phyloP scores from a whole-genome alignment of 805 yeast species.

The Candida loeiensis region DNA sequence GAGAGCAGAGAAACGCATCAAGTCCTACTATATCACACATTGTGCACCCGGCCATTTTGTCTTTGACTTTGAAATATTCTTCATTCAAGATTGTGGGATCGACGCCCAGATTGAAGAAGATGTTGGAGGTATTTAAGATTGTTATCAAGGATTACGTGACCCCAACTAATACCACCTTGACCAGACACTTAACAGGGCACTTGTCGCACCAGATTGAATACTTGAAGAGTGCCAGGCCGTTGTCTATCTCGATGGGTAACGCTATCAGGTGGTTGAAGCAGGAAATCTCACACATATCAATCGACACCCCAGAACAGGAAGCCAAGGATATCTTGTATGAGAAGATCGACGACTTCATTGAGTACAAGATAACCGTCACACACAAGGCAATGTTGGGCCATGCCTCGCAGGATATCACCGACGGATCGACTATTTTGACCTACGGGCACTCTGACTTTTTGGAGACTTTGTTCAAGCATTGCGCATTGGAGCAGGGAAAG shows the following conservation, averaged over 20 bases:
- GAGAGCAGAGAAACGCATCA: slow-evolving; percentile 64
- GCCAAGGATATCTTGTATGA: slow-evolving; percentile 65
- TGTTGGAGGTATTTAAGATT: slow-evolving; percentile 78
- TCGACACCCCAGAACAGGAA: slow-evolving; percentile 61
- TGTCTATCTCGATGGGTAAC: slow-evolving; percentile 94
- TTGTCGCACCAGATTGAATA: slow-evolving; percentile 91
- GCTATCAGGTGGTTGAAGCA: slow-evolving; percentile 97
- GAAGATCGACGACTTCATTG: slow-evolving; percentile 74
- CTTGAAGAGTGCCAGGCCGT: slow-evolving; percentile 84
- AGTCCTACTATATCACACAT: slow-evolving; percentile 58
- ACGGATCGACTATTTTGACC: slow-evolving; percentile 78
- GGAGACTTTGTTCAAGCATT: slow-evolving; percentile 65
- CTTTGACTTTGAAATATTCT: slow-evolving; percentile 75
- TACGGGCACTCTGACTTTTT: slow-evolving; percentile 88
- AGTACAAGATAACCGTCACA: slow-evolving; percentile 80
- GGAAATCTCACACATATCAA: slow-evolving; percentile 77
- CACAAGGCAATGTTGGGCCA: slow-evolving; percentile 77
- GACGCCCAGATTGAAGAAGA: slow-evolving; percentile 74
- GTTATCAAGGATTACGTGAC: slow-evolving; percentile 80
- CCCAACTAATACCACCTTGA: slow-evolving; percentile 78
- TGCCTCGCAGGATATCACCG: slow-evolving; percentile 71
- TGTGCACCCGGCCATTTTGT: slow-evolving; percentile 82
- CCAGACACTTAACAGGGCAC: slow-evolving; percentile 84
- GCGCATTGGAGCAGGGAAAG: slow-evolving; percentile 56
- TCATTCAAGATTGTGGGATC: slow-evolving; percentile 89